These are phyloP conservation scores for Pyrenophora graminea DNA, from an alignment of 2,329 filamentous ascomycete genomes.

Conservation along the genomic window DNA sequence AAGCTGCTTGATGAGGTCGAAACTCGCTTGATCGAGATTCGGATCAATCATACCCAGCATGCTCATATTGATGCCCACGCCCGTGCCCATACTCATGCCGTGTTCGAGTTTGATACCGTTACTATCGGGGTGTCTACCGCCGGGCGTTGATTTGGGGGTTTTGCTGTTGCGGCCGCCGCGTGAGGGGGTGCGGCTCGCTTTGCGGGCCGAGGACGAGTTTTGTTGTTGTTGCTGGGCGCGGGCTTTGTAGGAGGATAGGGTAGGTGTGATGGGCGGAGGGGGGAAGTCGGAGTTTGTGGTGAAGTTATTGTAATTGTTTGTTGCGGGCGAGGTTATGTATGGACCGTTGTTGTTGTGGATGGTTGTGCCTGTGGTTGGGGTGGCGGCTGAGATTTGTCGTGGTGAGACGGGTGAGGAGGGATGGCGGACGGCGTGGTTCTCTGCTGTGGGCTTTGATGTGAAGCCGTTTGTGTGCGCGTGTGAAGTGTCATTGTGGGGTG, in stretches of 20 bases:
- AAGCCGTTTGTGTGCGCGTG: constrained; percentile 21
- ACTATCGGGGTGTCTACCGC: constrained; percentile 20
- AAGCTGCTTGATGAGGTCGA: constrained; percentile 37
- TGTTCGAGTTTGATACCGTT: constrained; percentile 36
- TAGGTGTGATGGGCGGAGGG: constrained; percentile 23
- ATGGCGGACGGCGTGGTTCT: constrained; percentile 19
- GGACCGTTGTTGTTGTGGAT: constrained; percentile 15
- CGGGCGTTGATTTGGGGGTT: constrained; percentile 37
- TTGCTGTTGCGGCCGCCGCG: constrained; percentile 27
- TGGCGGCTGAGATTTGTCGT: constrained; percentile 14
- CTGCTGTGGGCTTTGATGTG: constrained; percentile 8
- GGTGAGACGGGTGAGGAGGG: constrained; percentile 31
- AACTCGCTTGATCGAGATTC: constrained; percentile 31
- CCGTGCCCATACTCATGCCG: constrained; percentile 17
- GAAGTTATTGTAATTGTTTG: constrained; percentile 28
- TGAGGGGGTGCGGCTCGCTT: constrained; percentile 28
- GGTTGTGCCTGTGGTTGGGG: constrained; percentile 11
- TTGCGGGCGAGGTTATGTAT: constrained; percentile 17
- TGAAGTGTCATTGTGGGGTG: constrained; percentile 11
- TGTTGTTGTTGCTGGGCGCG: constrained; percentile 11
- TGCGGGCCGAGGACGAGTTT: constrained; percentile 18
- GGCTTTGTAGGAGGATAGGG: constrained; percentile 7
- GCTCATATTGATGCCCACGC: constrained; percentile 18
- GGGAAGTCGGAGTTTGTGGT: constrained; percentile 30
- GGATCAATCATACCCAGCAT: constrained; percentile 30